A percentile compares a stretch with the other conserved stretches of the same genome.
phyloP scores from a whole-genome alignment of 441 rosid genomes.

The Populus tomentosa region DNA sequence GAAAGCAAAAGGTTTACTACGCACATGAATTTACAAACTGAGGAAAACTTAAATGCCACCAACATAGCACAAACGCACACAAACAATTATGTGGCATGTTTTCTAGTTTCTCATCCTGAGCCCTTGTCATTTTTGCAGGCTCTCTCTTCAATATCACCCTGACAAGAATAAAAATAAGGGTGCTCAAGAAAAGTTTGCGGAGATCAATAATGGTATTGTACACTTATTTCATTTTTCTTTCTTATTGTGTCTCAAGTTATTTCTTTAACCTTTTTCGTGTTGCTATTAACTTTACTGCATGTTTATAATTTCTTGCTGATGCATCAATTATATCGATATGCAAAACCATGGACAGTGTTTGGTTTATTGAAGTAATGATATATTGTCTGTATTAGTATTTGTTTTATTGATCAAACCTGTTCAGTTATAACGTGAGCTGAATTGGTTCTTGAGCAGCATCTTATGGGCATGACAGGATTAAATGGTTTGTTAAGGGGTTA shows the following conservation, averaged over 20 bases:
- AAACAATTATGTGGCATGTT: not conserved
- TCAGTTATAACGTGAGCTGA: not conserved
- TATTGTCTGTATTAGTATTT: not conserved
- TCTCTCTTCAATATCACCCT: conserved; percentile 80
- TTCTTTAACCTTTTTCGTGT: not conserved
- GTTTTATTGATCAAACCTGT: not conserved
- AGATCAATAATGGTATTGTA: conserved; percentile 78
- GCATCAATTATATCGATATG: not conserved
- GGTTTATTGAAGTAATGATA: not conserved
- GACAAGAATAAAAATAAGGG: conserved; percentile 84
- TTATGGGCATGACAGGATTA: not conserved
- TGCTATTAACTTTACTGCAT: not conserved
- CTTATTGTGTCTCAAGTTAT: not conserved
- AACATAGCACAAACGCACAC: not conserved
- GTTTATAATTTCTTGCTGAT: not conserved
- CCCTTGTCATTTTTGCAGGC: conserved; percentile 40
- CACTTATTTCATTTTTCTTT: not conserved
- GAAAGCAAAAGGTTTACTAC: not conserved
- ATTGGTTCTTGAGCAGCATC: not conserved
- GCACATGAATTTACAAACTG: not conserved
- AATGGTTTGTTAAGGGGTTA: not conserved
- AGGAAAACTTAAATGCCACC: not conserved
- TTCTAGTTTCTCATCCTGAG: not conserved
- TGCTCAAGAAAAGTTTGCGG: conserved; percentile 85
- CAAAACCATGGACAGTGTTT: not conserved